Base-by-base conservation (phyloP, 2,329 filamentous ascomycete species). In the Fusarium sp. region DNA sequence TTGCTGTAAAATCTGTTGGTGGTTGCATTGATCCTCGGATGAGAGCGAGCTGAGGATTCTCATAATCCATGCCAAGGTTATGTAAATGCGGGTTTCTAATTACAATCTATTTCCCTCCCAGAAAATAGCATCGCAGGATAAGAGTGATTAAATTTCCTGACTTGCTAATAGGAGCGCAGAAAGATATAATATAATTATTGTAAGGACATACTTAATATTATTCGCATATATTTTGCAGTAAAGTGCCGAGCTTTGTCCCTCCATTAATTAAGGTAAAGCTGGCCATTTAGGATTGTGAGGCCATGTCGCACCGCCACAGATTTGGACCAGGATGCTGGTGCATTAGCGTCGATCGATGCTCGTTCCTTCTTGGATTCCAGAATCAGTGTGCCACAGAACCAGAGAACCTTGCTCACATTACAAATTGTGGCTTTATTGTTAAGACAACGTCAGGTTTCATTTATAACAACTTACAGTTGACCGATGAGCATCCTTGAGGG, bases 331-430 rank as follows among this genome's bases (percentile, higher is more conserved):
- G 72, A 57, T 72, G 62, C 37, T 39, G 46, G 62, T 75, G 77
- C 77, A 79, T 79, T 79, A 79, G 78, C 77, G 78, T 62, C 77
- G 77, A 79, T 79, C 76, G 60, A 67, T 64, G 62, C 54, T 58
- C 53, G 49, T 64, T 67, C 59, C 64, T 52, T 70, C 55, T 54
- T 30, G 37, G 69, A 59, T 73, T 74, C 69, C 73, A 76, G 75
- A 76, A 75, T 43, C 42, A 31, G 21, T 64, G 64, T 61, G 57
- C 44, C 52, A 65, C 49, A 39, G 25, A 49, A 51, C 44, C 52
- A 65, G 45, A 39, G 28, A 49, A 54, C 31, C 45, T 59, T 59
- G 63, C 44, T 28, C 19, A 41, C 37, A 52, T n/a, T 49, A 50
- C 43, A 30, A 68, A 37, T 25, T 41, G 28, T 58, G 48, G 37